Evolutionary conservation across 2,329 filamentous ascomycete genomes (phyloP), one percentile per base, ranked within the genome.

Genomic region (Sporothrix phasma): DNA sequence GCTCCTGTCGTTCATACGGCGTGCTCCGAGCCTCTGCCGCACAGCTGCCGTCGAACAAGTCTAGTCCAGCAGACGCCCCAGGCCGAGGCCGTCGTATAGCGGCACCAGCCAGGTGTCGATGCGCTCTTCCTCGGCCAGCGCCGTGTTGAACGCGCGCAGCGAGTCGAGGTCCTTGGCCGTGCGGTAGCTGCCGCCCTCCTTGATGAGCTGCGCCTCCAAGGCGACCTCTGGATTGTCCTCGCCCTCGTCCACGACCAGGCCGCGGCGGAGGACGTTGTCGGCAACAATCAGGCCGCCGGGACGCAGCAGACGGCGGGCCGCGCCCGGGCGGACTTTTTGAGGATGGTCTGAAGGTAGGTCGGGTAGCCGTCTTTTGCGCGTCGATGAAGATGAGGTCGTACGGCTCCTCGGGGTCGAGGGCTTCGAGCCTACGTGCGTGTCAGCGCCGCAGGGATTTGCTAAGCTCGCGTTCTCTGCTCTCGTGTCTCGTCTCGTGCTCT

Each of bases 361-460:
- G 78, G 76, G 69, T 83, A 82, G n/a, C 77, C 79, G 75, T 72
- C 72, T 83, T 83, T 64, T 83, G 76, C 26, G 81, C 81, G 64
- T 83, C 81, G 66, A 83, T 76, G 70, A 83, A 83, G 69, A 83
- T 75, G 51, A 82, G 71, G 70, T 83, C 81, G 67, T 80, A 84
- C 3, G 81, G 78, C 68, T 77, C 71, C 41, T 70, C 64, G 64
- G 72, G 68, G 65, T 76, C 67, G 3, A 75, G 73, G n/a, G 68
- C 64, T 6, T 70, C 68, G 10, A 77, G 71, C 2, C 75, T 76
- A 17, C 6, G 47, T 0, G 24, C 3, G 41, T 3, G 26, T 58
- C 17, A 51, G 47, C 6, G 11, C 6, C n/a, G n/a, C n/a, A n/a
- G n/a, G n/a, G n/a, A n/a, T n/a, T n/a, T n/a, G n/a, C n/a, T n/a